Base-by-base conservation (phyloP, 495 filamentous ascomycete species). In the Immersiella caudata region DNA sequence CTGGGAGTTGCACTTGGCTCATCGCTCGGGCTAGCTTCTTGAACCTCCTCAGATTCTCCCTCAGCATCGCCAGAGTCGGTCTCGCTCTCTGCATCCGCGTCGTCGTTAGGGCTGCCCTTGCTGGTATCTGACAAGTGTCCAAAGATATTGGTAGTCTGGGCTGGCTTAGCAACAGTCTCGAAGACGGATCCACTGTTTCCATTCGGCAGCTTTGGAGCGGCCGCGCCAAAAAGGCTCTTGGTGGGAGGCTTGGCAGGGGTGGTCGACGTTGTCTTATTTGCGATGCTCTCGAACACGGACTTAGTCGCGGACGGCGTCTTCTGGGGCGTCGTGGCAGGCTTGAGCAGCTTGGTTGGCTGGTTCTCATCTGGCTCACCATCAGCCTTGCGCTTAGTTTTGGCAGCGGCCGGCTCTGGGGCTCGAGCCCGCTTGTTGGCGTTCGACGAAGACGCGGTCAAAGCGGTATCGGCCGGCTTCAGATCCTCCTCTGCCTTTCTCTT, bases 261-360 rank as follows among this genome's bases (percentile, higher is more conserved):
- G 7, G 68, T 65, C 56, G 64, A 56, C 29, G 58, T 36, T 12
- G 68, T 50, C 25, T 71, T 80, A 68, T 82, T 82, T 29, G 78
- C 77, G 52, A 83, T 76, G 66, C 74, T 83, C 64, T 80, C 81
- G 56, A 84, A 83, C 2, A 82, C 67, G 16, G 80, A 79, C 60
- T 78, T 82, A 29, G 82, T 79, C 8, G 78, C 73, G 4, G 82
- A 83, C 8, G 80, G 86, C 79, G 78, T 64, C 65, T 76, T 76
- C 11, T 66, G 61, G 9, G 76, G 74, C 6, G 71, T 62, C 4
- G 68, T 27, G 11, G 68, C 80, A 78, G 78, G 82, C 86, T 88
- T 87, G 77, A 70, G 84, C 79, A 74, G 80, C 81, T 74, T 91
- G 80, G 40, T 85, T 75, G 88, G 88, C 75, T 69, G 87, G 82